Conservation (phyloP, 2,329 filamentous ascomycete genomes). For the Colletotrichum lupini region DNA sequence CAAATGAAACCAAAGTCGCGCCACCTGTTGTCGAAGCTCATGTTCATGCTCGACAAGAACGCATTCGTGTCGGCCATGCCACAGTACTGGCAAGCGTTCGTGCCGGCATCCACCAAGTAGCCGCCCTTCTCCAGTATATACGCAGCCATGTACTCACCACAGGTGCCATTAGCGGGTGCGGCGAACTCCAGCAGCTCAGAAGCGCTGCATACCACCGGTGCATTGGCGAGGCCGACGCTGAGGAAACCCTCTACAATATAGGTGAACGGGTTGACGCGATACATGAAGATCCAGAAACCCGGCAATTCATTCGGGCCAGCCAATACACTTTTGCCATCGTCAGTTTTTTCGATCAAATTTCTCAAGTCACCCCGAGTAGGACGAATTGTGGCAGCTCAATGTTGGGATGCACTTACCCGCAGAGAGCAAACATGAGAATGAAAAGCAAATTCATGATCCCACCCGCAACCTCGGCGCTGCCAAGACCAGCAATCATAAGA, state of each 20-base stretch:
- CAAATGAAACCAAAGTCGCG: slow-evolving; percentile 66
- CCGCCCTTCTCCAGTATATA: slow-evolving; percentile 60
- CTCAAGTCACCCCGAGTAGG: too few species aligned
- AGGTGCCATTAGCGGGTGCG: slow-evolving; percentile 57
- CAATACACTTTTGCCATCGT: slow-evolving; percentile 60
- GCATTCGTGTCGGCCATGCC: slow-evolving; percentile 48
- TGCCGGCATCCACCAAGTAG: slow-evolving; percentile 54
- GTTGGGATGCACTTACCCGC: slow-evolving; percentile 41
- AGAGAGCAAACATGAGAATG: slow-evolving; percentile 68
- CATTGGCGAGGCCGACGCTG: slow-evolving; percentile 38
- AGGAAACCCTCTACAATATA: slow-evolving; percentile 75
- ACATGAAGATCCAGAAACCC: slow-evolving; percentile 79
- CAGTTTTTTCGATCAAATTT: background rate
- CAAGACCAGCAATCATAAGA: slow-evolving; percentile 72
- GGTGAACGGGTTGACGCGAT: slow-evolving; percentile 74
- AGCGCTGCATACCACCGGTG: slow-evolving; percentile 39
- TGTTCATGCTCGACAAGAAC: slow-evolving; percentile 51
- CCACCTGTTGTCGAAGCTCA: slow-evolving; percentile 61
- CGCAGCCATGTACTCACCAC: slow-evolving; percentile 58
- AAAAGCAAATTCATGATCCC: slow-evolving; percentile 55
- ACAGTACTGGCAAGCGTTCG: slow-evolving; percentile 59
- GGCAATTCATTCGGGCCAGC: slow-evolving; percentile 67
- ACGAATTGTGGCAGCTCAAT: too few species aligned
- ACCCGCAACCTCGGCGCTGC: slow-evolving; percentile 68
- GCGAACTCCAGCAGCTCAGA: slow-evolving; percentile 64